Base-by-base conservation (phyloP, 2,329 filamentous ascomycete genomes). In the Ploettnerulaceae sp. region DNA sequence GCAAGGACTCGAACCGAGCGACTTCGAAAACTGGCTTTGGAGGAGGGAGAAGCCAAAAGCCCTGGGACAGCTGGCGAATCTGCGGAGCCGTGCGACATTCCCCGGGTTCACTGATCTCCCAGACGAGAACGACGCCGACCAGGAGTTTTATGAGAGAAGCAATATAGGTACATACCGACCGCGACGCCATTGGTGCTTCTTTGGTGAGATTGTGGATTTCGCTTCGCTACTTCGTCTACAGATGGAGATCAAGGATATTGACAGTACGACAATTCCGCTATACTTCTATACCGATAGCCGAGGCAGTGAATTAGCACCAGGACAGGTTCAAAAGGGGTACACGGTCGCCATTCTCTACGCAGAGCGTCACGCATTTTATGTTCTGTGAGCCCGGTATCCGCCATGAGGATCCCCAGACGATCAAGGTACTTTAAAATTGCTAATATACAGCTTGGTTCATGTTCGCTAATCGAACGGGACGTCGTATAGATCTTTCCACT, bases 211-310 rank as follows among this genome's bases (percentile, higher is more conserved):
- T 28, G 24, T 48, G 1, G 40, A 57, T 26, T 46, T 41, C 28
- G 2, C 4, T 12, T 49, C 33, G 24, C 36, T 62, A 8, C 17
- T 40, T 42, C 57, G 51, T 52, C 49, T 63, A 29, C 28, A 61
- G 31, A 43, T 64, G 37, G 42, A 51, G 28, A 31, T 63, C 28
- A 55, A 47, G 40, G 60, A 64, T 57, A 40, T 60, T 39, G 47
- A 57, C 12, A 57, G 42, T 32, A 47, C 8, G 31, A 57, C 21
- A 20, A 44, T 64, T 48, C 58, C 56, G 18, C 47, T 66, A 7
- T 46, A 45, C 49, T 65, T 64, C 41, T 39, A 62, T 47, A 64
- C 61, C 7, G 29, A 58, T 48, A 32, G 47, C 5, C 51, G 51
- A 45, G 60, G 61, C 12, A 47, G 46, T 34, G 61, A 65, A 54